These are phyloP conservation scores for Epichloe baconii DNA, from an alignment of 2,329 filamentous ascomycete genomes.

Conservation along the genomic window DNA sequence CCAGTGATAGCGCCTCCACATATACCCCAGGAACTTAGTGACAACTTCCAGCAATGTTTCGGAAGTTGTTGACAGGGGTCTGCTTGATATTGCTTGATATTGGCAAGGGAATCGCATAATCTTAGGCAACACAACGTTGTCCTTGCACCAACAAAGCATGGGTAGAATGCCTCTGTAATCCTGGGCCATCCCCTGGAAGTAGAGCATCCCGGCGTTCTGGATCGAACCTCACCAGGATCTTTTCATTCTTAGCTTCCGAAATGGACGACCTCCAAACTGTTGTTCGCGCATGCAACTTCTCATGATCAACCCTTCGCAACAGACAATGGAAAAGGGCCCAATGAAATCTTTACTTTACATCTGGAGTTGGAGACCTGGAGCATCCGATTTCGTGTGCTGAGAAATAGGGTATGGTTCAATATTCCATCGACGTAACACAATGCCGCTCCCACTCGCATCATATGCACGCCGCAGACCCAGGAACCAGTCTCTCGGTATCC, in stretches of 20 bases:
- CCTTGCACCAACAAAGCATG: not conserved
- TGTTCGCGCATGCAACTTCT: too few species aligned
- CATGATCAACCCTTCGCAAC: too few species aligned
- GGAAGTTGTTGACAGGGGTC: not conserved
- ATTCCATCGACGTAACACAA: not conserved
- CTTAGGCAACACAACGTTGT: not conserved
- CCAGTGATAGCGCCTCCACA: not conserved
- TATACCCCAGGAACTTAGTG: not conserved
- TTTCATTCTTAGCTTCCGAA: not conserved
- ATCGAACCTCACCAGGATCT: not conserved
- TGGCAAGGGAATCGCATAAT: not conserved
- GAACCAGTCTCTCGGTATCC: constrained; percentile 4
- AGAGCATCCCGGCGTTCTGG: not conserved
- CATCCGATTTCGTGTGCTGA: not conserved
- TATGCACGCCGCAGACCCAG: not conserved
- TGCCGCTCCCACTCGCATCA: not conserved
- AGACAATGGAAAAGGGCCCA: not conserved
- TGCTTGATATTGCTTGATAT: not conserved
- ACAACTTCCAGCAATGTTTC: not conserved
- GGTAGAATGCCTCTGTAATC: not conserved
- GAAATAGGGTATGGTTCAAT: not conserved
- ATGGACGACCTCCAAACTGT: not conserved
- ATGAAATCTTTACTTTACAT: not conserved
- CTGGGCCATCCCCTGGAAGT: not conserved
- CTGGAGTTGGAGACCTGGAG: not conserved